Evolutionary conservation across 306 rosid genomes (phyloP), one percentile per base, ranked within the genome.

Genomic region (Begonia masoniana): DNA sequence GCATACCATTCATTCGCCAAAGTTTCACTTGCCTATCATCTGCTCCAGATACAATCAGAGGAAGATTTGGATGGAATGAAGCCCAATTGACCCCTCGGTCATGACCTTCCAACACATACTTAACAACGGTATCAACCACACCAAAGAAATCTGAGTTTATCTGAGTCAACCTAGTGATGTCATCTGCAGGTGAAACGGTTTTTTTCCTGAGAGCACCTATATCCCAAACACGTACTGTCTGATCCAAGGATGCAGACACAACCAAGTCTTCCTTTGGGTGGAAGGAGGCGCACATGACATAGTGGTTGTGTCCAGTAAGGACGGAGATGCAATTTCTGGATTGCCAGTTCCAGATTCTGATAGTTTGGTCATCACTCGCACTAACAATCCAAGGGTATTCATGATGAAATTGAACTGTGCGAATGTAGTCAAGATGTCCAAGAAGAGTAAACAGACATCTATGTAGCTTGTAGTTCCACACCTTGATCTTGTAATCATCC

Each of bases 21-120:
- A 87, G 66, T 68, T 87, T 87, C 65, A 87, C 94, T 73, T 83
- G 96, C n/a, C 96, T 77, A 50, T 87, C 96, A 66, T 87, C 96
- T 58, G 94, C 96, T 63, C 94, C 94, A 2, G 96, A 87, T 67
- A 87, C 87, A 64, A 87, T 83, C 52, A 87, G 81, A 50, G 96
- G 96, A 49, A 83, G 81, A 2, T 86, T 80, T 47, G 96, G 96
- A 62, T 87, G 96, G 57, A 87, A 87, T 46, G 84, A 68, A 62
- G 96, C 96, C 96, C 96, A 87, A 60, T 87, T 87, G 64, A 87
- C 96, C 54, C 96, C 96, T 21, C 96, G 76, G 66, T 87, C 96
- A 76, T 87, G 96, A 64, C 96, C 96, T 68, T 87, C 96, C 74
- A 87, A 74, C 19, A 87, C 96, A 51, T 87, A 87, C 68, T 87